phyloP scores from a whole-genome alignment of 2,329 filamentous ascomycete species.

The Teratosphaeria gauchensis region DNA sequence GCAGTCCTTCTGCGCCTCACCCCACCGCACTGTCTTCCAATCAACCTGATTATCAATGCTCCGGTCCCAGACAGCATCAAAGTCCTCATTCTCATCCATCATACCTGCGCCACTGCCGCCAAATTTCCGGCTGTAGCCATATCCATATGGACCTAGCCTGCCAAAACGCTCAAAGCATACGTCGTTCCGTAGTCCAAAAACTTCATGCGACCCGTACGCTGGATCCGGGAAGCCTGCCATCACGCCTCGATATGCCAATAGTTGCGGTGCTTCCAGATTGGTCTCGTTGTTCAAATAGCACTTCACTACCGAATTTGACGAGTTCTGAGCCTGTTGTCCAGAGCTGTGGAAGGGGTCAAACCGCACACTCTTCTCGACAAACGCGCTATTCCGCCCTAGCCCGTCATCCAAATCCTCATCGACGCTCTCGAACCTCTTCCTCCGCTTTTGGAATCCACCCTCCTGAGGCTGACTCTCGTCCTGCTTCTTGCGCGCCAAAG shows the following conservation, averaged over 20 bases:
- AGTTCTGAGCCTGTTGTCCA: not conserved
- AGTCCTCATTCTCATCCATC: constrained; percentile 71
- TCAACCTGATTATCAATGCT: constrained; percentile 59
- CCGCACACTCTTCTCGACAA: constrained; percentile 17
- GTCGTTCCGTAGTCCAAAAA: constrained; percentile 69
- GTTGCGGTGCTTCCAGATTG: constrained; percentile 55
- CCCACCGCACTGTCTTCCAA: constrained; percentile 70
- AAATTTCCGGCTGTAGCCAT: constrained; percentile 68
- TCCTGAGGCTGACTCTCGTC: constrained; percentile 27
- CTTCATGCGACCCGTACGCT: constrained; percentile 75
- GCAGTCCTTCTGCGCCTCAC: constrained; percentile 65
- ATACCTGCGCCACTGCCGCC: constrained; percentile 81
- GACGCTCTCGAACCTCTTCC: constrained; percentile 3
- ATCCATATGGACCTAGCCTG: constrained; percentile 77
- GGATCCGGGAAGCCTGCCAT: constrained; percentile 77
- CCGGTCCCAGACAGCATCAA: constrained; percentile 62
- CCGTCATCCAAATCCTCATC: constrained; percentile 2
- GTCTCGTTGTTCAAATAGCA: constrained; percentile 68
- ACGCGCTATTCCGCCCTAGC: not conserved
- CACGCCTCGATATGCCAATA: constrained; percentile 68
- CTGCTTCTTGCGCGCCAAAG: constrained; percentile 26
- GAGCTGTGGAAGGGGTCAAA: constrained; percentile 49
- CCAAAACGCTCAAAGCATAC: constrained; percentile 92
- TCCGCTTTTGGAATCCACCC: constrained; percentile 21
- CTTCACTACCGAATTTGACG: constrained; percentile 46